Base-by-base conservation (phyloP, 345 rosid species). In the Clausena lansium region DNA sequence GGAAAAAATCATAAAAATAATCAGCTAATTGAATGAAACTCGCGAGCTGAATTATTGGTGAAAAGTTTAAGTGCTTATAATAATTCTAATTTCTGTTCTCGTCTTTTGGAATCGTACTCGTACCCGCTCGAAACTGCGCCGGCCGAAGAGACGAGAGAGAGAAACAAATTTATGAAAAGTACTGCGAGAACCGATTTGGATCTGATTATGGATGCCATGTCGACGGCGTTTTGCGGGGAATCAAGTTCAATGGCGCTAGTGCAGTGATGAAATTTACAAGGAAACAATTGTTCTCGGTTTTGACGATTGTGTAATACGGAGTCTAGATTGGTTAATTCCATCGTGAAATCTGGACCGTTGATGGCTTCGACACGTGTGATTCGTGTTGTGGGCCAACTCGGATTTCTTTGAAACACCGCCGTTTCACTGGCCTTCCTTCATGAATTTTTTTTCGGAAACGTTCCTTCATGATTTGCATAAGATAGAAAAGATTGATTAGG, bases 101-200 rank as follows among this genome's bases (percentile, higher is more conserved):
- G 1, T 17, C 2, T 52, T 52, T 52, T 24, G 50, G 64, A 79
- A 80, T 22, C 70, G 9, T 83, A 90, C 93, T 17, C 70, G 9
- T 84, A 90, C 92, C 87, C 88, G 24, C 84, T 72, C 20, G 93
- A 79, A 79, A 79, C 76, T 72, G 92, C 84, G 7, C 84, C 76
- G 22, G 76, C 80, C 25, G 87, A 81, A n/a, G 82, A 75, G 74
- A 81, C 68, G 52, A 87, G 67, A 39, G 81, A 73, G 19, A 88
- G 67, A 74, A 73, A 80, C 35, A 84, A 68, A 66, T 78, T 88
- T 17, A 62, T 22, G 45, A 81, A 39, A 68, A 91, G 62, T 8
- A 84, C 22, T 11, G 78, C 75, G 55, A 82, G 1, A 66, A 83
- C 59, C 55, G 81, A 78, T 74, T 66, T 81, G 80, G 85, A 82